Conservation (phyloP, 2,329 filamentous ascomycete species). For the Colletotrichum lupini region DNA sequence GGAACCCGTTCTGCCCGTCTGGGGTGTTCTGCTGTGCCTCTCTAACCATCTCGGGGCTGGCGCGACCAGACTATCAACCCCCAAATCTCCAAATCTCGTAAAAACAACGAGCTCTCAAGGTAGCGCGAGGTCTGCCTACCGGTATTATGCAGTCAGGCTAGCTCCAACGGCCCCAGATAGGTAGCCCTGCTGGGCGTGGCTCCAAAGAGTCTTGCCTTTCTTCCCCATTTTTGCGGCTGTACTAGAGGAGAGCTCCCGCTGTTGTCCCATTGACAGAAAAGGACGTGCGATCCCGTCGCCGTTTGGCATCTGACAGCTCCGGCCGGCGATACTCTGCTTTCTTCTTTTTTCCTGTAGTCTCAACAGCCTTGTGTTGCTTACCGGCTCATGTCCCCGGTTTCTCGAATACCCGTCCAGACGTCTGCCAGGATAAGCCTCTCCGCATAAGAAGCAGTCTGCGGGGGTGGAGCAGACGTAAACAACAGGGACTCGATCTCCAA, state of each 20-base stretch:
- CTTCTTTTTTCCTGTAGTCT: conserved; percentile 6
- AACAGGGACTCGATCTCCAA: background rate
- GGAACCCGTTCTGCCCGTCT: background rate
- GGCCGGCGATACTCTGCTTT: background rate
- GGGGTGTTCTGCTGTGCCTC: background rate
- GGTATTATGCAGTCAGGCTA: background rate
- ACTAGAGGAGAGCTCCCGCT: background rate
- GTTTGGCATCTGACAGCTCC: background rate
- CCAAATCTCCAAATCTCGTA: conserved; percentile 8
- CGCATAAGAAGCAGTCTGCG: conserved; percentile 8
- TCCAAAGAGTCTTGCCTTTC: background rate
- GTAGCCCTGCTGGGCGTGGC: conserved; percentile 4
- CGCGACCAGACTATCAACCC: background rate
- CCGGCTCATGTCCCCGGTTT: background rate
- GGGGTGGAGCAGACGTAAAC: conserved; percentile 7
- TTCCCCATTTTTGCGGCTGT: conserved; percentile 17
- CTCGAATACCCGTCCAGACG: background rate
- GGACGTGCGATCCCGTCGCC: conserved; percentile 1
- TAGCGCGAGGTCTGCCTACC: background rate
- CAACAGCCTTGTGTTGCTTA: background rate
- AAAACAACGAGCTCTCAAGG: background rate
- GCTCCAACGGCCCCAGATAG: conserved; percentile 6
- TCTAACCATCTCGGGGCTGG: conserved; percentile 22
- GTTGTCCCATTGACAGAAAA: conserved; percentile 5
- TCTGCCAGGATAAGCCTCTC: conserved; percentile 14